These are phyloP conservation scores for Tremellales sp. DNA, from an alignment of 1,284 basidiomycete genomes.

Conservation along the genomic window DNA sequence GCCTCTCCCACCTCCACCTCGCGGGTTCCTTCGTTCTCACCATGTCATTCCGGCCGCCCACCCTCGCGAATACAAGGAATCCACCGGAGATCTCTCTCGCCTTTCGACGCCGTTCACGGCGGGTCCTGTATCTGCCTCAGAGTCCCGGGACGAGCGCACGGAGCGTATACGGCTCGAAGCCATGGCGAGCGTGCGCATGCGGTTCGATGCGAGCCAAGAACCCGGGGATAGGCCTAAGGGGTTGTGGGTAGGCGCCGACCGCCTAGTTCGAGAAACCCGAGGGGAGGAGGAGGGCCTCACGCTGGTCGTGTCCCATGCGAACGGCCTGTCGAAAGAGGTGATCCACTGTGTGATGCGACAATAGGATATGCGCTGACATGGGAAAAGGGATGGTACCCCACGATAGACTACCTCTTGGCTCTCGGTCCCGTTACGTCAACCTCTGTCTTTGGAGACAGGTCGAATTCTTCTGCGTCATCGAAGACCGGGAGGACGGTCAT, in stretches of 20 bases:
- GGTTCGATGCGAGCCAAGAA: slow-evolving; percentile 9
- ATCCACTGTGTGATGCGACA: slow-evolving; percentile 21
- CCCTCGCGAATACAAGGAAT: slow-evolving; percentile 50
- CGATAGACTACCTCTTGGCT: neutral
- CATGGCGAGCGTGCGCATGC: slow-evolving; percentile 6
- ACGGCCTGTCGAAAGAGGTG: slow-evolving; percentile 79
- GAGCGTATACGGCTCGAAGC: slow-evolving; percentile 28
- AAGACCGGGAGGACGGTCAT: slow-evolving; percentile 47
- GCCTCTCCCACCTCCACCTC: slow-evolving; percentile 33
- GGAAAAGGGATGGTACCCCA: slow-evolving; percentile 10
- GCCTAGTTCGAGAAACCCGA: slow-evolving; percentile 12
- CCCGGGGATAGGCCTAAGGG: slow-evolving; percentile 41
- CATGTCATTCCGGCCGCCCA: slow-evolving; percentile 62
- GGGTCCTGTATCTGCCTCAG: slow-evolving; percentile 3
- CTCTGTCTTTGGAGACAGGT: neutral
- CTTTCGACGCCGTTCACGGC: slow-evolving; percentile 17
- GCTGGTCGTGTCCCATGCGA: slow-evolving; percentile 70
- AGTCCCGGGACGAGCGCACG: slow-evolving; percentile 36
- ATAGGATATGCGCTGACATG: slow-evolving; percentile 50
- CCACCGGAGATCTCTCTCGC: slow-evolving; percentile 31
- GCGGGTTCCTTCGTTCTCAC: slow-evolving; percentile 54
- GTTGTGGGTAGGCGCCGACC: slow-evolving; percentile 35
- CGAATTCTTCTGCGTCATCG: neutral
- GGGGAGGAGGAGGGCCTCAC: slow-evolving; percentile 54
- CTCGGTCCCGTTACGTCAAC: neutral